Evolutionary conservation across 352 stramenopile species (phyloP), one percentile per base, ranked within the genome.

Genomic region (Globisporangium splendens): DNA sequence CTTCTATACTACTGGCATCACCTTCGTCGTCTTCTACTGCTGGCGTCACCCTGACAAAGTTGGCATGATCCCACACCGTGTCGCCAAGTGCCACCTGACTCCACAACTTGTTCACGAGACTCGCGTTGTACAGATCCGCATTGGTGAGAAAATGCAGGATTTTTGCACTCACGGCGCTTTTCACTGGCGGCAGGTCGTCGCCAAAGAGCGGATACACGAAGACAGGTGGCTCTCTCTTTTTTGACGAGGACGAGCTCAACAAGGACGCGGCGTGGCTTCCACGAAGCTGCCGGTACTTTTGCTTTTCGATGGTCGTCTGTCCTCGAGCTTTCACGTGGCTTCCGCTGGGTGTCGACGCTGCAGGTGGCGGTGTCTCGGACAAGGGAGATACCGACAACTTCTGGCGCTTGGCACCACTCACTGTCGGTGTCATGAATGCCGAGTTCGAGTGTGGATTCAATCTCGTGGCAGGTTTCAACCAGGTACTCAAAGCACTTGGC

Each of bases 101-200:
- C 86, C 86, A 95, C 18, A 95, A 62, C 24, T 75, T 83, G 60
- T 71, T 92, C 59, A 95, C 83, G n/a, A 95, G 72, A 41, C 82
- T 93, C 10, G 83, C 82, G 57, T 93, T 93, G 66, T 95, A 89
- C 44, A 95, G 47, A 28, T 93, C 86, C 0, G 74, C 70, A 46
- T 89, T 90, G 6, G 76, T 83, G 48, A 95, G 76, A 51, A 77
- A 93, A 31, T 74, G 62, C 60, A 90, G 86, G 55, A 95, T 91
- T 20, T 62, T 47, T 0, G 80, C 71, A 31, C 75, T 87, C 44
- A 91, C 74, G 12, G 68, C 67, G 50, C 59, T 80, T 46, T 89
- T 77, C 54, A 95, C 59, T 0, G 86, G 86, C 59, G 80, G 77
- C 24, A 88, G 47, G 4, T 66, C 59, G 10, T 63, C 31, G 24